These are phyloP conservation scores for Ustilago trichophora DNA, from an alignment of 1,284 basidiomycete genomes.

Conservation along the genomic window DNA sequence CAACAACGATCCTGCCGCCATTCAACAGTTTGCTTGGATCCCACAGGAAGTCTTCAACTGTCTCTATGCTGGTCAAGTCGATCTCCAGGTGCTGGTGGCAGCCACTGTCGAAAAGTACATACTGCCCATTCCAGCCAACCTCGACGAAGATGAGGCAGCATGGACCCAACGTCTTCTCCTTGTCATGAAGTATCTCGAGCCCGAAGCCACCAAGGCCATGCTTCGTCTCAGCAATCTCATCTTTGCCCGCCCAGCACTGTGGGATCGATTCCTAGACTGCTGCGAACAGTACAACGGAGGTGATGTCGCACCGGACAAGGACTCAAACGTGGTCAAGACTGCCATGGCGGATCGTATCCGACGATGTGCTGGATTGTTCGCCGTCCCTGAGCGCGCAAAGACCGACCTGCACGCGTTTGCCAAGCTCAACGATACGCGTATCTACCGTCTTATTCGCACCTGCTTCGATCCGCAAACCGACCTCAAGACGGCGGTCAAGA, in stretches of 20 bases:
- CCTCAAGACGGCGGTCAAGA: constrained; percentile 81
- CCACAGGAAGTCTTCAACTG: constrained; percentile 77
- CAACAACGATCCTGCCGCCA: constrained; percentile 77
- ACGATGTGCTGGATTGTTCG: constrained; percentile 17
- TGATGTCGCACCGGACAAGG: constrained; percentile 80
- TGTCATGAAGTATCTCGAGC: constrained; percentile 77
- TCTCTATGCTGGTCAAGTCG: constrained; percentile 63
- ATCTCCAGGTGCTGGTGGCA: constrained; percentile 70
- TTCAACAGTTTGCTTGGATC: constrained; percentile 91
- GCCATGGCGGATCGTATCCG: constrained; percentile 44
- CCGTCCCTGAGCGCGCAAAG: constrained; percentile 76
- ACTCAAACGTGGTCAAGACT: constrained; percentile 67
- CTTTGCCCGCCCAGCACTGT: constrained; percentile 28
- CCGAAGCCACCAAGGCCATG: constrained; percentile 70
- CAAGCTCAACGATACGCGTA: constrained; percentile 81
- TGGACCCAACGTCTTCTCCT: constrained; percentile 87
- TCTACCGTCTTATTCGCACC: constrained; percentile 84
- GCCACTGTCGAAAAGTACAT: constrained; percentile 76
- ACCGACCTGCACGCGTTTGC: constrained; percentile 86
- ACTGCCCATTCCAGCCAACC: constrained; percentile 80
- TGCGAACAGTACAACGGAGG: constrained; percentile 69
- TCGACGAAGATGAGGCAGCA: constrained; percentile 76
- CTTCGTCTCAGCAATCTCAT: constrained; percentile 71
- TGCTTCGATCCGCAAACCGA: constrained; percentile 85
- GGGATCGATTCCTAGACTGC: constrained; percentile 47